phyloP scores from a whole-genome alignment of 306 rosid species.

The Inga leiocalycina region DNA sequence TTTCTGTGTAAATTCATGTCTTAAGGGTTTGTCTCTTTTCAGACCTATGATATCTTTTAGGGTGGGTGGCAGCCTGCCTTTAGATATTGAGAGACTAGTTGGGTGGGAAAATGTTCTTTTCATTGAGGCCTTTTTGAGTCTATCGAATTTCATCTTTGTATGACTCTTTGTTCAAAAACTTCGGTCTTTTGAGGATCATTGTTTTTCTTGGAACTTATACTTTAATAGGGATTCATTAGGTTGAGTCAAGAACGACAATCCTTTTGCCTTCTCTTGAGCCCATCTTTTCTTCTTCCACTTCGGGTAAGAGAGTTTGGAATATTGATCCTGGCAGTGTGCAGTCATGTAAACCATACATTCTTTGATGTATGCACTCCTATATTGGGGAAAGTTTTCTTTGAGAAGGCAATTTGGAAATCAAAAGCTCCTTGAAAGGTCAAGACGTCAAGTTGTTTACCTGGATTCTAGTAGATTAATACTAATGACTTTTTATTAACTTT shows the following conservation, averaged over 20 bases:
- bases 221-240: not conserved
- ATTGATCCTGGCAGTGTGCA: not conserved
- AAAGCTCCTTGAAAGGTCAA: not conserved
- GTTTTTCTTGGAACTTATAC: not conserved
- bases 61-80: not conserved
- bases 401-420: constrained; percentile 1
- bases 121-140: not conserved
- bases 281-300: not conserved
- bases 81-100: not conserved
- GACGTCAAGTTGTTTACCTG: not conserved
- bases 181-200: not conserved
- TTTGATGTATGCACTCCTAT: not conserved
- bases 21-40: not conserved
- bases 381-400: not conserved
- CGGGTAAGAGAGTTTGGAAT: not conserved
- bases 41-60: not conserved
- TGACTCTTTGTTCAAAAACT: not conserved
- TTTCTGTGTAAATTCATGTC: not conserved
- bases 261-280: not conserved
- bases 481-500: not conserved
- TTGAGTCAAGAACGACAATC: not conserved
- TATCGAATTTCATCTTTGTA: not conserved
- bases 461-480: not conserved
- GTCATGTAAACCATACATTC: not conserved
- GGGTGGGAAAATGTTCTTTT: not conserved